Evolutionary conservation across 1,284 basidiomycete species (phyloP).

Genomic region (Ceratobasidium sp.): DNA sequence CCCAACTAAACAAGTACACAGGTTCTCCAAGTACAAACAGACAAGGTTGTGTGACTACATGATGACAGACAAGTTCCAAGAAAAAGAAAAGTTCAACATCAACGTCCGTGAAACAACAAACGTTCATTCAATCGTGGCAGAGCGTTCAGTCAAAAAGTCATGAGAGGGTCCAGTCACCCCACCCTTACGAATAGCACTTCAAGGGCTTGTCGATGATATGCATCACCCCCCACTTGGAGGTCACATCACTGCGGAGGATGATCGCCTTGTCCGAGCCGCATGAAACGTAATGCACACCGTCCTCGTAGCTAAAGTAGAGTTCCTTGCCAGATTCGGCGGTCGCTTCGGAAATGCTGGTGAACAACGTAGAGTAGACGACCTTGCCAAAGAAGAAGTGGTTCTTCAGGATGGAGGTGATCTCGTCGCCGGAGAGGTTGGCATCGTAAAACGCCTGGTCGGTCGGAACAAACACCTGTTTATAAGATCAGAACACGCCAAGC

Average conservation of each 20-base stretch:
- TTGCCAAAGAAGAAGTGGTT: neutral
- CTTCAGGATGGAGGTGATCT: neutral
- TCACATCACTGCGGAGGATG: slow-evolving; percentile 9
- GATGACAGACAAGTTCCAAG: neutral
- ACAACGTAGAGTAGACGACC: neutral
- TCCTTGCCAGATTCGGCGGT: slow-evolving; percentile 6
- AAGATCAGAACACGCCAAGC: neutral
- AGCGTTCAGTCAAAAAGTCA: neutral
- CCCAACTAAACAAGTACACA: no score
- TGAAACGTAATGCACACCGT: neutral
- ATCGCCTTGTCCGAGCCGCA: slow-evolving; percentile 1
- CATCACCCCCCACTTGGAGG: neutral
- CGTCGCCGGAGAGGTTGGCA: neutral
- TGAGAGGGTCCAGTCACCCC: neutral
- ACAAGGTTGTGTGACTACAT: neutral
- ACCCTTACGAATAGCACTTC: neutral
- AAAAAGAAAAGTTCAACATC: neutral
- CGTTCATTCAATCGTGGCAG: slow-evolving; percentile 1
- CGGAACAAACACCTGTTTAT: slow-evolving; percentile 18
- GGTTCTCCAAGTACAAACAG: neutral
- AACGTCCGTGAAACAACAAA: neutral
- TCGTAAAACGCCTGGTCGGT: slow-evolving; percentile 16
- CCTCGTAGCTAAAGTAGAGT: neutral
- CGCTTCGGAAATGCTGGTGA: neutral
- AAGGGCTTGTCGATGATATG: slow-evolving; percentile 28